Conservation (phyloP, 2,329 filamentous ascomycete species). For the Hyphodiscus sp. region DNA sequence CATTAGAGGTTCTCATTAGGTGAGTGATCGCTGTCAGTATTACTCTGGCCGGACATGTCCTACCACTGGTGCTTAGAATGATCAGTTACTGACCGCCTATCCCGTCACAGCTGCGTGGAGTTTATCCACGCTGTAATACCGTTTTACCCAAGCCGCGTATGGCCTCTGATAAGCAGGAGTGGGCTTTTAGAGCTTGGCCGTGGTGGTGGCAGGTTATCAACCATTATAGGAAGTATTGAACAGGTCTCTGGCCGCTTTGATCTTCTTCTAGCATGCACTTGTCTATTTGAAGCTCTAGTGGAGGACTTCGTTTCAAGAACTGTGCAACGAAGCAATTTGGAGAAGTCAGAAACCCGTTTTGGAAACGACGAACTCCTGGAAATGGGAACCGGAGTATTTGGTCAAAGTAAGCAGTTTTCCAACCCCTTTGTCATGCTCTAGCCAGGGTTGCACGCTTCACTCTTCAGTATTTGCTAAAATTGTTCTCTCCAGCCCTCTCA, state of each 20-base stretch:
- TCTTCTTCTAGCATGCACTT: conserved; percentile 67
- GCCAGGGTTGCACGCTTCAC: no score
- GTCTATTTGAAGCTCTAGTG: conserved; percentile 68
- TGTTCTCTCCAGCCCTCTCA: conserved; percentile 43
- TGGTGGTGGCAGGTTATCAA: conserved; percentile 67
- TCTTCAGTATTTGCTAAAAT: no score
- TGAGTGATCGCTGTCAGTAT: not conserved
- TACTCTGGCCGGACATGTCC: not conserved
- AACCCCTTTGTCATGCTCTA: no score
- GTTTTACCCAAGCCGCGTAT: conserved; percentile 74
- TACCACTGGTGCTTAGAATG: not conserved
- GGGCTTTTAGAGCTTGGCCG: conserved; percentile 72
- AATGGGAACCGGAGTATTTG: conserved; percentile 66
- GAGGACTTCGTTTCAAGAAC: conserved; percentile 67
- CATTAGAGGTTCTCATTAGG: conserved; percentile 52
- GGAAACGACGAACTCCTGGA: conserved; percentile 47
- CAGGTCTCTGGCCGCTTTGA: conserved; percentile 69
- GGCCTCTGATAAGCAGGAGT: conserved; percentile 82
- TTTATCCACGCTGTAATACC: conserved; percentile 70
- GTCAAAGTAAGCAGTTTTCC: conserved; percentile 43
- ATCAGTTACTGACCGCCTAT: not conserved
- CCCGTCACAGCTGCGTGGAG: conserved; percentile 56
- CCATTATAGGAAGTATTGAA: conserved; percentile 77
- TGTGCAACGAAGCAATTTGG: conserved; percentile 56
- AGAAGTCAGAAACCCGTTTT: conserved; percentile 42